Evolutionary conservation across 305 asterid genomes (phyloP).

Genomic region (Fraxinus albicans): DNA sequence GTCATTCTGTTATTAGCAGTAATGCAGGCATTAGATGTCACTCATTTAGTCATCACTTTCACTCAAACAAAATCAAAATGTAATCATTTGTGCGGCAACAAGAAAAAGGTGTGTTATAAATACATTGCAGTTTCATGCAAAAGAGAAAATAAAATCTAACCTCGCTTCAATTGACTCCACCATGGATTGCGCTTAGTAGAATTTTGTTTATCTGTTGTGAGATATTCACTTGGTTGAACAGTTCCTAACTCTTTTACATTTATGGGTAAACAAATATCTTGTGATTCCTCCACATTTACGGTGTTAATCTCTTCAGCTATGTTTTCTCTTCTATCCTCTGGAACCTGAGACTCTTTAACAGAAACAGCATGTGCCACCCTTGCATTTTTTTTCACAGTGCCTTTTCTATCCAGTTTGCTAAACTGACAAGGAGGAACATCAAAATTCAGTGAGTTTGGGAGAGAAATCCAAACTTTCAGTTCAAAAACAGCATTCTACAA

Average conservation of each 20-base stretch:
- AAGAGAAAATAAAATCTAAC: conserved; percentile 37
- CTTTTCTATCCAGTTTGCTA: conserved; percentile 42
- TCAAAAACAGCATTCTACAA: background rate
- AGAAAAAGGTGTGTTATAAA: background rate
- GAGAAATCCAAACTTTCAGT: conserved; percentile 2
- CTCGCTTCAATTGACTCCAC: conserved; percentile 38
- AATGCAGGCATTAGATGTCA: background rate
- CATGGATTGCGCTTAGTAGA: conserved; percentile 27
- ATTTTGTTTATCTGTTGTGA: conserved; percentile 22
- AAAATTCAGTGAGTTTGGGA: conserved; percentile 18
- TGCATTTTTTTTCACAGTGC: conserved; percentile 41
- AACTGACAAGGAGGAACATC: conserved; percentile 34
- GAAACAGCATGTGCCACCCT: conserved; percentile 44
- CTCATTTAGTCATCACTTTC: background rate
- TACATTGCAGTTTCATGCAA: conserved; percentile 10
- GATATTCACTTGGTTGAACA: conserved; percentile 32
- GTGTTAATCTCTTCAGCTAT: conserved; percentile 28
- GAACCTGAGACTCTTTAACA: conserved; percentile 32
- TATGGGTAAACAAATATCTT: conserved; percentile 30
- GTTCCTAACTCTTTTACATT: conserved; percentile 18
- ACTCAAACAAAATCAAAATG: background rate
- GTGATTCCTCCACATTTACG: conserved; percentile 35
- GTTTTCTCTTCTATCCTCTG: conserved; percentile 34
- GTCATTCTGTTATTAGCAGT: background rate
- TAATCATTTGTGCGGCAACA: background rate